Conservation (phyloP, 306 rosid genomes). For the Lathyrus sativus region DNA sequence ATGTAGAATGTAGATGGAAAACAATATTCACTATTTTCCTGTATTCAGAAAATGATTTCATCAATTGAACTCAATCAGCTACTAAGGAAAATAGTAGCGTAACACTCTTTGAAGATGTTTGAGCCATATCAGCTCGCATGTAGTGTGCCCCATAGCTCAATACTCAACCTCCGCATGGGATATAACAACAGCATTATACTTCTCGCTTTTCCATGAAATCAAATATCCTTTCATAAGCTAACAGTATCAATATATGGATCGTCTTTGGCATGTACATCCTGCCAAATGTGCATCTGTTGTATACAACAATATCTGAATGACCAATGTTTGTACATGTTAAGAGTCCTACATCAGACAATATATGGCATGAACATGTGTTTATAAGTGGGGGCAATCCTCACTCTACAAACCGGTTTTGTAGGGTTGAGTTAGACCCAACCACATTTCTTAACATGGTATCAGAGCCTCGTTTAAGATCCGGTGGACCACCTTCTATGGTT, state of each 20-base stretch:
- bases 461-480: too few relatives aligned
- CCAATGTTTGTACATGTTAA: neutral
- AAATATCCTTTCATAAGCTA: neutral
- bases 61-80: constrained; percentile 1
- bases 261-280: neutral
- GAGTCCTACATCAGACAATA: too few relatives aligned
- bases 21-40: constrained; percentile 16
- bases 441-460: too few relatives aligned
- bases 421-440: too few relatives aligned
- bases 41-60: neutral
- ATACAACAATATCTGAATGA: neutral
- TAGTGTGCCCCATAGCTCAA: neutral
- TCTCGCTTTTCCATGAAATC: neutral
- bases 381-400: too few relatives aligned
- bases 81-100: neutral
- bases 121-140: neutral
- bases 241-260: neutral
- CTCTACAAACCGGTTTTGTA: too few relatives aligned
- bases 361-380: too few relatives aligned
- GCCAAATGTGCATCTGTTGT: neutral
- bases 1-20: constrained; percentile 25
- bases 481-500: too few relatives aligned
- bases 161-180: neutral
- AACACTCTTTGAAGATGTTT: neutral
- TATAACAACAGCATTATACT: neutral